Percentiles rank a stretch among this genome's conserved stretches.
Conservation (phyloP, 192 early-diverging fungal species). For the Coemansia sp. region DNA sequence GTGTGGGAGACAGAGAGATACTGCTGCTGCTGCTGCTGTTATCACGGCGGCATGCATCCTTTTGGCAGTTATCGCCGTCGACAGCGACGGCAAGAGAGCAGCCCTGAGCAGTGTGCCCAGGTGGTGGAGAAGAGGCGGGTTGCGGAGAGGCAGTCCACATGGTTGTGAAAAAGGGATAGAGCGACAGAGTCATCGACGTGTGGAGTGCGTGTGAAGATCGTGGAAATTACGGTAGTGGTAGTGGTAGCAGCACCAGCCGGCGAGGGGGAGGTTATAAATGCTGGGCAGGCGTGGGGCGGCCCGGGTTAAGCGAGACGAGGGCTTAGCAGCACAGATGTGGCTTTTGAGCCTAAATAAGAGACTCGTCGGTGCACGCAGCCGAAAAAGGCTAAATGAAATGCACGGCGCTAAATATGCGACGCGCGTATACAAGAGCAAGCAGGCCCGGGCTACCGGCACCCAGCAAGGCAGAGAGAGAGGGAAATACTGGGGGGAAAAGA, state of each 20-base stretch:
- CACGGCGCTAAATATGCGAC: neutral
- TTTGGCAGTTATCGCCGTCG: neutral
- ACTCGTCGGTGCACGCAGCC: conserved; percentile 1
- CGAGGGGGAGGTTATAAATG: neutral
- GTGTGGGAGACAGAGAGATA: neutral
- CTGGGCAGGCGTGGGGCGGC: neutral
- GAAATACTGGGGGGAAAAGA: neutral
- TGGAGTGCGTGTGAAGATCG: neutral
- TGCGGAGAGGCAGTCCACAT: conserved; percentile 1
- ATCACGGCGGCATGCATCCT: neutral
- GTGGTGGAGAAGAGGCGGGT: neutral
- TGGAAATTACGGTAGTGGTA: neutral
- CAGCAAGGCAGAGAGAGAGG: neutral
- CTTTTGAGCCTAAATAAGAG: conserved; percentile 9
- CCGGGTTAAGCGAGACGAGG: neutral
- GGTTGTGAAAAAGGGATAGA: neutral
- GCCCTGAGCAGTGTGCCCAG: neutral
- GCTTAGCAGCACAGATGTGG: conserved; percentile 8
- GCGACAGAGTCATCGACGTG: conserved; percentile 3
- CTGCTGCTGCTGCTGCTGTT: neutral
- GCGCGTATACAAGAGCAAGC: neutral
- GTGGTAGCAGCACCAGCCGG: neutral
- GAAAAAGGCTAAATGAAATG: conserved; percentile 12
- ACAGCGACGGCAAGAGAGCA: neutral
- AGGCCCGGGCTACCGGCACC: neutral